phyloP scores from a whole-genome alignment of 2,329 filamentous ascomycete species.

The Neofusicoccum kwambonambiense region DNA sequence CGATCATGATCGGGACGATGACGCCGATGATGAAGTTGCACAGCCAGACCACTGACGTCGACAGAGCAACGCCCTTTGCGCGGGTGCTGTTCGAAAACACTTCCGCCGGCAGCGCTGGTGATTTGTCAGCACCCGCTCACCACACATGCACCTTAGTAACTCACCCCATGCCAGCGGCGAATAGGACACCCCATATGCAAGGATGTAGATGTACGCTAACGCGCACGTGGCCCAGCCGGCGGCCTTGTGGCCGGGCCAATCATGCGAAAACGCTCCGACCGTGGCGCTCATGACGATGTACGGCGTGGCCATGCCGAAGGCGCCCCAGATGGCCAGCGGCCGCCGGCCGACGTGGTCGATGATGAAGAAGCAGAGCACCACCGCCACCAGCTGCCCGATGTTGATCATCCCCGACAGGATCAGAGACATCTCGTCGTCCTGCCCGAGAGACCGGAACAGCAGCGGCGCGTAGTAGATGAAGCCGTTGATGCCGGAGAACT shows the following conservation, averaged over 20 bases:
- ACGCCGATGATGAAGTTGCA: constrained; percentile 65
- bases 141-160: background rate
- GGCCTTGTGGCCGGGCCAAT: constrained; percentile 51
- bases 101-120: constrained; percentile 13
- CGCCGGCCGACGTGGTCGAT: constrained; percentile 24
- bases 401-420: constrained; percentile 34
- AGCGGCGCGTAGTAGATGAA: constrained; percentile 51
- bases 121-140: background rate
- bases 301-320: constrained; percentile 29
- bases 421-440: constrained; percentile 31
- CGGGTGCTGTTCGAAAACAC: constrained; percentile 19
- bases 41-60: constrained; percentile 62
- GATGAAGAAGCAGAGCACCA: constrained; percentile 19
- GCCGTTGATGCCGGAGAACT: constrained; percentile 42
- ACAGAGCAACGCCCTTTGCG: constrained; percentile 52
- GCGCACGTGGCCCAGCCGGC: constrained; percentile 53
- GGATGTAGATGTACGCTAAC: constrained; percentile 52
- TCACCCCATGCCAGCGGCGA: constrained; percentile 31
- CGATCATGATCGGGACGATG: constrained; percentile 63
- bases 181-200: constrained; percentile 52
- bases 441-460: constrained; percentile 42
- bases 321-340: constrained; percentile 20
- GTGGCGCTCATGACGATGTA: constrained; percentile 54
- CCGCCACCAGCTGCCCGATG: constrained; percentile 32
- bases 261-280: constrained; percentile 51